Evolutionary conservation across 768 basidiomycete species (phyloP).

Genomic region (Mycena venus): DNA sequence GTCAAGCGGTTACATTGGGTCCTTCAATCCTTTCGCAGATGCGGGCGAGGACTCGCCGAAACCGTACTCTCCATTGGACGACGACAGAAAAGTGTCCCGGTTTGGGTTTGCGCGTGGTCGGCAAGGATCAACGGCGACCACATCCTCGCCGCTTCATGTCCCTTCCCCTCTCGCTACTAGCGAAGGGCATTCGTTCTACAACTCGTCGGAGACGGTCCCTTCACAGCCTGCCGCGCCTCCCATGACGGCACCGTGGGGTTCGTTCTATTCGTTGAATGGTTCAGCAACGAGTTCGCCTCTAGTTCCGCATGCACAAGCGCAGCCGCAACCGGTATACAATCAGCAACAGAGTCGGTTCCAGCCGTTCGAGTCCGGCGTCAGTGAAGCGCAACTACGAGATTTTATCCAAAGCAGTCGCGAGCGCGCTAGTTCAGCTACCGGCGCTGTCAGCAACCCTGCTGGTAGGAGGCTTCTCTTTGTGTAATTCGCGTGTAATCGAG

Average conservation of each 20-base stretch:
- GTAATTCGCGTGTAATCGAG: conserved; percentile 44
- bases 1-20: conserved; percentile 71
- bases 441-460: conserved; percentile 48
- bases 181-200: conserved; percentile 63
- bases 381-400: conserved; percentile 83
- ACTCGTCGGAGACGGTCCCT: conserved; percentile 47
- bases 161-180: conserved; percentile 66
- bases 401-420: conserved; percentile 81
- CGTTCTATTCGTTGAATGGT: conserved; percentile 55
- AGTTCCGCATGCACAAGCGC: conserved; percentile 60
- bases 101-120: conserved; percentile 86
- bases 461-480: conserved; percentile 65
- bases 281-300: conserved; percentile 61
- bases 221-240: conserved; percentile 50
- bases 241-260: conserved; percentile 30
- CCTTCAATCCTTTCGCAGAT: conserved; percentile 88
- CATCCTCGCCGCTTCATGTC: conserved; percentile 72
- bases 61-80: conserved; percentile 61
- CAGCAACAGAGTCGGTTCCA: conserved; percentile 63
- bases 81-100: conserved; percentile 82
- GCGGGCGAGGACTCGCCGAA: conserved; percentile 59
- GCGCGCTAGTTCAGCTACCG: conserved; percentile 53
- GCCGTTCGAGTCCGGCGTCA: conserved; percentile 68
- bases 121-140: conserved; percentile 64
- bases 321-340: conserved; percentile 51